Conservation (phyloP, 1,284 basidiomycete species). For the Ceratobasidium papillatum region DNA sequence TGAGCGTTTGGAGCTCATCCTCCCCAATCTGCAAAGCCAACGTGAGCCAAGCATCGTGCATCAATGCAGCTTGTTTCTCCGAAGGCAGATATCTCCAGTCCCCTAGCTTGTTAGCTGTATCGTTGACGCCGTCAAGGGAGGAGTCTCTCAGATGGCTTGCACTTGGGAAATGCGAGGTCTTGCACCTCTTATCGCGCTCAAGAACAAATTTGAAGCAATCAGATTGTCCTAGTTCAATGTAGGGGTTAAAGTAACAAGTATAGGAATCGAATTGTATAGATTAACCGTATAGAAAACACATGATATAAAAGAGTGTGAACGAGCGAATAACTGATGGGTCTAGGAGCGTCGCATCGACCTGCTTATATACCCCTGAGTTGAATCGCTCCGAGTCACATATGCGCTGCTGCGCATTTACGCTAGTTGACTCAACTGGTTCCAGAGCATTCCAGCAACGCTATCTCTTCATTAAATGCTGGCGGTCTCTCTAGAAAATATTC, state of each 20-base stretch:
- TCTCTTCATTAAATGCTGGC: constrained; percentile 47
- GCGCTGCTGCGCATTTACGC: constrained; percentile 51
- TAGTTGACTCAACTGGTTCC: constrained; percentile 48
- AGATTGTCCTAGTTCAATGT: neutral
- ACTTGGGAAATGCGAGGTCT: constrained; percentile 46
- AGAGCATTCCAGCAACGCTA: too few species aligned
- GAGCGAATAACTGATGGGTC: too few species aligned
- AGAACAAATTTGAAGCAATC: constrained; percentile 49
- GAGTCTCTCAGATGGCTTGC: constrained; percentile 47
- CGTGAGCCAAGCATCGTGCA: neutral
- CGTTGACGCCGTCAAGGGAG: constrained; percentile 54
- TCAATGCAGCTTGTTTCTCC: neutral
- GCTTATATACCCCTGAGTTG: too few species aligned
- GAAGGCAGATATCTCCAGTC: neutral
- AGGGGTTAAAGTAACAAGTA: neutral
- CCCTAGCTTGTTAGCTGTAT: too few species aligned
- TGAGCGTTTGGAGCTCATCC: neutral
- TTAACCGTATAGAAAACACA: too few species aligned
- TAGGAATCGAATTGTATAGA: too few species aligned
- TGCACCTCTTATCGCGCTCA: constrained; percentile 46
- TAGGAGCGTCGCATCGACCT: too few species aligned
- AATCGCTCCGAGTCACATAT: too few species aligned
- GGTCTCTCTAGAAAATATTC: constrained; percentile 20
- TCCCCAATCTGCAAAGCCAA: constrained; percentile 10
- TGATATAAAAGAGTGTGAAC: too few species aligned